Evolutionary conservation across 1,284 basidiomycete species (phyloP).

Genomic region (Heliocybe sulcata): DNA sequence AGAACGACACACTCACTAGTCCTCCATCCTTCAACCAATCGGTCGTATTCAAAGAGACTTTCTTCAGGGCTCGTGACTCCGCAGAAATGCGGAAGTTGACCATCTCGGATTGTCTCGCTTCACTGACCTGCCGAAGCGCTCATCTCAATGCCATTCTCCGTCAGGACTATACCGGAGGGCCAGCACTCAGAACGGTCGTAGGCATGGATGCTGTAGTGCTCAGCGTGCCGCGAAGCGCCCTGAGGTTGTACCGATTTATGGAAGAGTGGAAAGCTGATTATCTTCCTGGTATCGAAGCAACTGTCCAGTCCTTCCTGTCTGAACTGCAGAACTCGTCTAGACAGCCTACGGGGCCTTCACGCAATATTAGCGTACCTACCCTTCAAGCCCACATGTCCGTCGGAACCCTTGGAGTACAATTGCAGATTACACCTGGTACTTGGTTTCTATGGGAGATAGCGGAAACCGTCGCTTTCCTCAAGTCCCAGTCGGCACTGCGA

Average conservation of each 20-base stretch:
- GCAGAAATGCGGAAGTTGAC: slow-evolving; percentile 25
- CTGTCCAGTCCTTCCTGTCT: slow-evolving; percentile 15
- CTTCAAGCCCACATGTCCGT: slow-evolving; percentile 48
- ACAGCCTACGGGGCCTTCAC: slow-evolving; percentile 15
- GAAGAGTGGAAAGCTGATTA: slow-evolving; percentile 79
- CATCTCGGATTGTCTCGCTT: slow-evolving; percentile 53
- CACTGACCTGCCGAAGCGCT: slow-evolving; percentile 39
- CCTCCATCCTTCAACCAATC: slow-evolving; percentile 39
- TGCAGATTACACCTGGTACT: slow-evolving; percentile 80
- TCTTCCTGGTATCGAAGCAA: slow-evolving; percentile 41
- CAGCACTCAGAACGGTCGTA: slow-evolving; percentile 35
- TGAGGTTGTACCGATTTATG: slow-evolving; percentile 67
- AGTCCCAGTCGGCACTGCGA: slow-evolving; percentile 26
- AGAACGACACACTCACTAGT: slow-evolving; percentile 15
- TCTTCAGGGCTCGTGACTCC: slow-evolving; percentile 51
- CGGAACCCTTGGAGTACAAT: slow-evolving; percentile 40
- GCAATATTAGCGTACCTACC: slow-evolving; percentile 7
- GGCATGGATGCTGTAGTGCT: slow-evolving; percentile 39
- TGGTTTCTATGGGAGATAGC: slow-evolving; percentile 72
- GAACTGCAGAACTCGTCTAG: slow-evolving; percentile 7
- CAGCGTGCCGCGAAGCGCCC: slow-evolving; percentile 70
- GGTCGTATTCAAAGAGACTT: slow-evolving; percentile 38
- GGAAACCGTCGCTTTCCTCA: slow-evolving; percentile 38
- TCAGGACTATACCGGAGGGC: slow-evolving; percentile 31
- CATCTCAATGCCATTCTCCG: slow-evolving; percentile 36